phyloP scores from a whole-genome alignment of 306 rosid species.

The Dalbergia cochinchinensis region DNA sequence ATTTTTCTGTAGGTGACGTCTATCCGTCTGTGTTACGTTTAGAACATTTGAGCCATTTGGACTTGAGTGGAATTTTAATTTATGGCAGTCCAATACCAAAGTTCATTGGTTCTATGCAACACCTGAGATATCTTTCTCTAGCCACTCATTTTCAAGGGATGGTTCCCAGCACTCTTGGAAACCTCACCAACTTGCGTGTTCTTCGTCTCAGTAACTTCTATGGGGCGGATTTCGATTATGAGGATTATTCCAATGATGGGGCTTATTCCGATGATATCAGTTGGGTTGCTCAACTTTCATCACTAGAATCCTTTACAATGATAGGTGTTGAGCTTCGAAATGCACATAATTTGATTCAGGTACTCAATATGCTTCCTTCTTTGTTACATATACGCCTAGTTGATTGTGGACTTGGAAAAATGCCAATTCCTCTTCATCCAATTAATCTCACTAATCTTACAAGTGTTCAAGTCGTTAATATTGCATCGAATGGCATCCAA shows the following conservation, averaged over 20 bases:
- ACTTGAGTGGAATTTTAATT: slow-evolving; percentile 3
- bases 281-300: neutral
- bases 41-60: neutral
- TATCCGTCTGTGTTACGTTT: neutral
- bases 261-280: neutral
- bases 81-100: neutral
- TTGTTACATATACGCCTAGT: neutral
- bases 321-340: neutral
- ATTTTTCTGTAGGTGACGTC: neutral
- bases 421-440: neutral
- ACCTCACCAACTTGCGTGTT: slow-evolving; percentile 5
- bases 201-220: neutral
- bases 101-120: neutral
- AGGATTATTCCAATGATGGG: neutral
- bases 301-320: neutral
- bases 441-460: neutral
- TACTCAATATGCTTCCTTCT: neutral
- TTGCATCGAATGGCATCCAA: neutral
- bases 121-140: neutral
- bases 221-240: neutral
- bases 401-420: neutral
- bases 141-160: neutral
- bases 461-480: neutral
- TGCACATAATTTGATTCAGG: neutral
- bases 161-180: slow-evolving; percentile 7